Conservation (phyloP, 2,329 filamentous ascomycete genomes). For the Xylogone sp. region DNA sequence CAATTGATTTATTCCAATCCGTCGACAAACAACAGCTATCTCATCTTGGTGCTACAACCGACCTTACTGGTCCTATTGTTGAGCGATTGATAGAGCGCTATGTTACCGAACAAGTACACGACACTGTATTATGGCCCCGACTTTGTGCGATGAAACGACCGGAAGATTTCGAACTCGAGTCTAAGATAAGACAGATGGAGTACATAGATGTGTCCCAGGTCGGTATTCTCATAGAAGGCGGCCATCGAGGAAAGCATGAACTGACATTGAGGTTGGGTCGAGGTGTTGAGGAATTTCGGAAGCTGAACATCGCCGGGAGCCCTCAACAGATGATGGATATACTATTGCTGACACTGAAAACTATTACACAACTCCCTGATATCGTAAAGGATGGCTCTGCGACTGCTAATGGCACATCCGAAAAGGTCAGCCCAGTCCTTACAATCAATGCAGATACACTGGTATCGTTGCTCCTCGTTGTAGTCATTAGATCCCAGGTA, state of each 20-base stretch:
- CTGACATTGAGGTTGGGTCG: slow-evolving; percentile 71
- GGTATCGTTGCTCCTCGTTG: slow-evolving; percentile 84
- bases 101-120: slow-evolving; percentile 87
- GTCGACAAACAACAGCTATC: slow-evolving; percentile 96
- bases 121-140: slow-evolving; percentile 76
- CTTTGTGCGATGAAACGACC: slow-evolving; percentile 72
- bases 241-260: slow-evolving; percentile 74
- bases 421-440: slow-evolving; percentile 44
- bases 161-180: slow-evolving; percentile 85
- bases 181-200: slow-evolving; percentile 88
- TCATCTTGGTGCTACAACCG: slow-evolving; percentile 84
- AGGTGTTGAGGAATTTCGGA: slow-evolving; percentile 86
- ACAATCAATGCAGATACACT: slow-evolving; percentile 81
- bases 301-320: slow-evolving; percentile 65
- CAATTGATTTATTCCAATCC: slow-evolving; percentile 91
- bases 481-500: slow-evolving; percentile 87
- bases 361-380: slow-evolving; percentile 66
- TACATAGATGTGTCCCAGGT: slow-evolving; percentile 93
- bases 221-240: slow-evolving; percentile 80
- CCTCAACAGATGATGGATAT: slow-evolving; percentile 34
- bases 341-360: slow-evolving; percentile 57
- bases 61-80: slow-evolving; percentile 85
- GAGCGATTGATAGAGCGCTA: slow-evolving; percentile 95
- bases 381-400: slow-evolving; percentile 33
- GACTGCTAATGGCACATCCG: slow-evolving; percentile 24